Percentiles rank a stretch among this genome's conserved stretches.
Evolutionary conservation across 305 asterid species (phyloP).

Genomic region (Solanum hybrid): DNA sequence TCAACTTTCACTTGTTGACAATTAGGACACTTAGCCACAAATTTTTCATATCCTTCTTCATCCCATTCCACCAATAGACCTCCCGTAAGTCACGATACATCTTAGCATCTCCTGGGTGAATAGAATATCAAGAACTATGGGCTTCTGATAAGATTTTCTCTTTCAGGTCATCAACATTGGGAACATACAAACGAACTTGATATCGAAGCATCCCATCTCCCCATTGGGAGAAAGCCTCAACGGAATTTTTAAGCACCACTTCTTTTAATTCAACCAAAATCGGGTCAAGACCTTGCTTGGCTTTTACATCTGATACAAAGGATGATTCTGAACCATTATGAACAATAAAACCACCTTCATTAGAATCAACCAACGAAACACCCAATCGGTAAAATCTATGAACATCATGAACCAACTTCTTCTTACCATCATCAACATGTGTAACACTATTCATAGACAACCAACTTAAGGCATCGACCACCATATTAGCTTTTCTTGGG

Average conservation of each 20-base stretch:
- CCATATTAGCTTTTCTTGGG: too few relatives aligned
- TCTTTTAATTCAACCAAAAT: neutral
- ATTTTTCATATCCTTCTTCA: neutral
- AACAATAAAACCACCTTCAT: neutral
- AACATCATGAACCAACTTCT: neutral
- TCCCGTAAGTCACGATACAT: neutral
- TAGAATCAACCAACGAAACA: neutral
- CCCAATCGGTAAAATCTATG: neutral
- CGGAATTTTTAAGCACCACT: neutral
- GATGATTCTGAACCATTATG: neutral
- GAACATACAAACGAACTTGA: neutral
- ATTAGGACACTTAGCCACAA: neutral
- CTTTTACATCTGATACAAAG: neutral
- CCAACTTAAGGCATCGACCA: too few relatives aligned
- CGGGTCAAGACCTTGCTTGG: neutral
- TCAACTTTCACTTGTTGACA: neutral
- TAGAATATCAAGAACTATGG: neutral
- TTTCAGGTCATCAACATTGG: neutral
- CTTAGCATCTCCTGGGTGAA: neutral
- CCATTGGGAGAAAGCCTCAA: neutral
- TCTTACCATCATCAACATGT: neutral
- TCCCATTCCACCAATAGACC: neutral
- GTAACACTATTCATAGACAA: neutral
- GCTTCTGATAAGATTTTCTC: neutral
- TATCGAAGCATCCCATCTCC: neutral